Conservation (phyloP, 1,139 yeast genomes). For the Chernovozyma sophiae-reginae region DNA sequence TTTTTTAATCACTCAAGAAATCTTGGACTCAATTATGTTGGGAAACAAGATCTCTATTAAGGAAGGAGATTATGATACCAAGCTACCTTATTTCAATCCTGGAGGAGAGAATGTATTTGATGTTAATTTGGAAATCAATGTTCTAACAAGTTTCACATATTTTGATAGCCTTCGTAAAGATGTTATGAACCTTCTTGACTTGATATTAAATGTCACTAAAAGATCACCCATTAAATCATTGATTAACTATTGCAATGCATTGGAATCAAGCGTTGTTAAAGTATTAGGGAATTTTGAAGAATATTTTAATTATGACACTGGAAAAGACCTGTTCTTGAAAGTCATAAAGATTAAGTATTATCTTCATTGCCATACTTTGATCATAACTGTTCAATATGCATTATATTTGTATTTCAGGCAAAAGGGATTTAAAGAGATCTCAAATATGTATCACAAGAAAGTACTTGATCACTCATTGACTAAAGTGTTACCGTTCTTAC, state of each 20-base stretch:
- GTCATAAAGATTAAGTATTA: background rate
- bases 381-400: constrained; percentile 4
- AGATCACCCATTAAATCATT: constrained; percentile 3
- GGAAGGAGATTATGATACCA: constrained; percentile 20
- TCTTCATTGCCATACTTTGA: constrained; percentile 1
- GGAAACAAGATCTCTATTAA: constrained; percentile 14
- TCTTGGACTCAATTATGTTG: constrained; percentile 7
- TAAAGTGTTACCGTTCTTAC: constrained; percentile 1
- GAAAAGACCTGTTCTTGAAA: constrained; percentile 1
- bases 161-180: constrained; percentile 4
- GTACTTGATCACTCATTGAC: background rate
- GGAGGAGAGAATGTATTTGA: constrained; percentile 18
- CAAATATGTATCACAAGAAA: constrained; percentile 3
- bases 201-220: constrained; percentile 2
- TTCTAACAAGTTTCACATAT: constrained; percentile 7
- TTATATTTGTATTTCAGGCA: constrained; percentile 3
- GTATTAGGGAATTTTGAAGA: constrained; percentile 6
- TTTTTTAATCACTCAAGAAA: constrained; percentile 18
- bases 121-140: constrained; percentile 17
- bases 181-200: background rate
- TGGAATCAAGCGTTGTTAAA: background rate
- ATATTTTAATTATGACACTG: background rate
- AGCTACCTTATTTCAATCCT: constrained; percentile 15
- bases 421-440: background rate
- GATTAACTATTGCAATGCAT: background rate